Base-by-base conservation (phyloP, 768 basidiomycete species). In the Lactarius vividus region DNA sequence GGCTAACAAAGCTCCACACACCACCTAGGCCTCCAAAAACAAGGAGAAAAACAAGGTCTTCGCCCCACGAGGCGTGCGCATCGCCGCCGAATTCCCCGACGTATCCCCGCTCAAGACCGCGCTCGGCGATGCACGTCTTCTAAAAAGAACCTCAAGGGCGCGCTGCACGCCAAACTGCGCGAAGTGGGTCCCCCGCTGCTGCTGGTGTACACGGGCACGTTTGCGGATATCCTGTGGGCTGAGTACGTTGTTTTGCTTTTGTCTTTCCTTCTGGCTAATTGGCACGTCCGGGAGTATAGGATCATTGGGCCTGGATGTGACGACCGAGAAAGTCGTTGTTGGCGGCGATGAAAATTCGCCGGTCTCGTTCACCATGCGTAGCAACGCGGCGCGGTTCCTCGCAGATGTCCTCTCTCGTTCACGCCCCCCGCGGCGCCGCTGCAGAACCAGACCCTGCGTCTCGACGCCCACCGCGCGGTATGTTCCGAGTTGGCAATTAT, bases 321-420 rank as follows among this genome's bases (percentile, higher is more conserved):
- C 39, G 20, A 58, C 61, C 37, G 67, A 67, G 10, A 71, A 69
- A 55, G 62, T 70, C 20, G 49, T 62, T 2, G 29, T 70, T 15
- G 59, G 66, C 5, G 71, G 66, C 3, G 60, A 67, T 35, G 71
- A 71, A 1, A 66, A 68, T 35, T 44, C 65, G 3, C 59, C 59
- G 10, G 39, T 66, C 31, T 66, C 66, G 20, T 72, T 59, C 44
- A 72, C 71, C 18, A n/a, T 61, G 42, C 63, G 71, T 35, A 44
- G 18, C 31, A 69, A 72, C 20, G 44, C 67, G 13, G 69, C 67
- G 7, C 64, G 69, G 28, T 72, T 61, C 66, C 59, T 72, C 15
- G 68, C 57, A 13, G 44, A 72, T 57, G 69, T 69, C 16, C 31
- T 31, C n/a, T n/a, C 61, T 71, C n/a, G 61, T 70, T 26, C 42